Conservation (phyloP, 805 yeast species). For the Candida succiphila region DNA sequence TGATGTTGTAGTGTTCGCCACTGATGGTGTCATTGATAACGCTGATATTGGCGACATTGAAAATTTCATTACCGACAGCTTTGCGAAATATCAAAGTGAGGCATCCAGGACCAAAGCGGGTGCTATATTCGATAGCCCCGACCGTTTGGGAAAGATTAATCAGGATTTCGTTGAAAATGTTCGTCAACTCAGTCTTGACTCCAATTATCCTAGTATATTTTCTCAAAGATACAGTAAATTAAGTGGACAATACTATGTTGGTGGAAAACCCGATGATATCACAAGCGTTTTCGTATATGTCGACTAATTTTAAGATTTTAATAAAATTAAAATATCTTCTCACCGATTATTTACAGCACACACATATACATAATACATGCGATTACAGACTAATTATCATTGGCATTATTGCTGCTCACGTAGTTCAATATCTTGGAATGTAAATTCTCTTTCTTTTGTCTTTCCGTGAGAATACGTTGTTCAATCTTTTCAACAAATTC, state of each 20-base stretch:
- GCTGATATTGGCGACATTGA: slow-evolving; percentile 65
- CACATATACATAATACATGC: not conserved
- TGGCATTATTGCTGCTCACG: not conserved
- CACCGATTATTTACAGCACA: too few relatives aligned
- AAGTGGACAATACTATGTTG: slow-evolving; percentile 62
- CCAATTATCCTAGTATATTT: slow-evolving; percentile 73
- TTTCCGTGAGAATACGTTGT: slow-evolving; percentile 29
- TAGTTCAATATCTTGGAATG: slow-evolving; percentile 24
- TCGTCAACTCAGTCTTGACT: slow-evolving; percentile 59
- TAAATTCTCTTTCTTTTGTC: slow-evolving; percentile 41
- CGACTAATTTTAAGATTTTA: too few relatives aligned
- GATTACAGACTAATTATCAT: not conserved
- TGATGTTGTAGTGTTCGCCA: slow-evolving; percentile 77
- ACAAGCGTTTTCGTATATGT: slow-evolving; percentile 73
- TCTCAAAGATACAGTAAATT: slow-evolving; percentile 64
- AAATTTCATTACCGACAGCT: slow-evolving; percentile 48
- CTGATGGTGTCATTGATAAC: slow-evolving; percentile 92
- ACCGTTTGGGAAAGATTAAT: slow-evolving; percentile 37
- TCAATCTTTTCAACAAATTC: slow-evolving; percentile 43
- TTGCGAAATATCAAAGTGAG: slow-evolving; percentile 16
- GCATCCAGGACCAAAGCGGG: slow-evolving; percentile 3
- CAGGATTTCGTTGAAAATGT: slow-evolving; percentile 55
- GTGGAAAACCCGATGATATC: slow-evolving; percentile 95
- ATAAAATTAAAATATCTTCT: too few relatives aligned
- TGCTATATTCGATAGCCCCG: not conserved